Evolutionary conservation across 2,329 filamentous ascomycete genomes (phyloP), one percentile per base, ranked within the genome.

Genomic region (Trichophyton benhamiae): DNA sequence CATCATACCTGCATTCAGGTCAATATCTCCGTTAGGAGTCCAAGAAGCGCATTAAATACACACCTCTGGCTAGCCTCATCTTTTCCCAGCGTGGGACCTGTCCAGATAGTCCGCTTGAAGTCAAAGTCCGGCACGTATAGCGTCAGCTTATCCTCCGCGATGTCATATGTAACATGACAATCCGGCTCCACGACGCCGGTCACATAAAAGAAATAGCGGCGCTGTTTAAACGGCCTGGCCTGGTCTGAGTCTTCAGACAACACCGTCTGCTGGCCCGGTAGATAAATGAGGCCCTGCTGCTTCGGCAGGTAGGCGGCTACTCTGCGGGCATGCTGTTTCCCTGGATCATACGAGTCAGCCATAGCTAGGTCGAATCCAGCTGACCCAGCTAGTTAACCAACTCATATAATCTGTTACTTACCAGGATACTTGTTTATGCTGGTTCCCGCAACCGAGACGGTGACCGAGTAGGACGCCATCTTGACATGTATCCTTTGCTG

Each of bases 61-160:
- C 62, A 79, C 68, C 70, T 76, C n/a, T 74, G 76, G 65, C 82
- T 76, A 62, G 86, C 86, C 62, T 88, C 83, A 13, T 85, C 80
- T 9, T 67, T 65, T 3, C 71, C 71, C 8, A 76, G 64, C 4
- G 74, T 75, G 11, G 74, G 74, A 1, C 75, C 74, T 70, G 73
- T 75, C 73, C 73, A 76, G 59, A 77, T 72, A 22, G 73, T 72
- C 41, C 69, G 71, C 60, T 68, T 72, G n/a, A 76, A 82, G 65
- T 87, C 82, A 65, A 85, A 82, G 66, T 83, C 82, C 1, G 88
- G 87, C 57, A 92, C 84, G 81, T 87, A 94, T 30, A 92, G 81
- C 3, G 81, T 83, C 61, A 94, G 80, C 22, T 77, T 75, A 70
- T 91, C 87, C 9, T 75, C 75, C 36, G 72, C 71, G 63, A 84